Evolutionary conservation across 1,284 basidiomycete species (phyloP).

Genomic region (Marasmius tenuissimus): DNA sequence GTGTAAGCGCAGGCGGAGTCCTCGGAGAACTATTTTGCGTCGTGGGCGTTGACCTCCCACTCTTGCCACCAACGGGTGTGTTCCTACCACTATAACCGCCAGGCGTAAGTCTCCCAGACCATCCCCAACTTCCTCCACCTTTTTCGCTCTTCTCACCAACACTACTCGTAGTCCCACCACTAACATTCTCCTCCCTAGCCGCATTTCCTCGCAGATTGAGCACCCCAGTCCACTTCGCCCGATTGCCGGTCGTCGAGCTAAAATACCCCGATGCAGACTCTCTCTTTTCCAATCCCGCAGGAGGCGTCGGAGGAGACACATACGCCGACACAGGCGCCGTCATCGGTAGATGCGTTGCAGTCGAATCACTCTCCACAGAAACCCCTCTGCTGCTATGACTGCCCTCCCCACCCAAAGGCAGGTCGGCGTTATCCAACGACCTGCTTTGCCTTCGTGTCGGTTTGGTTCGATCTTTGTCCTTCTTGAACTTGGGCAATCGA

Average conservation of each 20-base stretch:
- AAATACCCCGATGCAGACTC: not conserved
- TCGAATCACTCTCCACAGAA: no score
- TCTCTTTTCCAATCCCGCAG: not conserved
- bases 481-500: not conserved
- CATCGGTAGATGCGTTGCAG: not conserved
- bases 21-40: not conserved
- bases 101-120: no score
- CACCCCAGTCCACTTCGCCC: conserved; percentile 30
- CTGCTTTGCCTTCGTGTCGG: not conserved
- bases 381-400: not conserved
- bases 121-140: no score
- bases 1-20: conserved; percentile 23
- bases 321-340: conserved; percentile 8
- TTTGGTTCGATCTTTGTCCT: not conserved
- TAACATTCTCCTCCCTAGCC: not conserved
- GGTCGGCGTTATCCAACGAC: not conserved
- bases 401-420: not conserved
- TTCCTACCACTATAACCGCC: no score
- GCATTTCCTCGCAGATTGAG: conserved; percentile 24
- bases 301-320: not conserved
- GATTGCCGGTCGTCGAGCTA: conserved; percentile 5
- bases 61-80: conserved; percentile 16
- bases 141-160: no score
- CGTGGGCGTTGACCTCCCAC: conserved; percentile 16
- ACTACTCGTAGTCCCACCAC: not conserved